phyloP scores from a whole-genome alignment of 1,284 basidiomycete genomes.

The Pyrrhoderma noxium region DNA sequence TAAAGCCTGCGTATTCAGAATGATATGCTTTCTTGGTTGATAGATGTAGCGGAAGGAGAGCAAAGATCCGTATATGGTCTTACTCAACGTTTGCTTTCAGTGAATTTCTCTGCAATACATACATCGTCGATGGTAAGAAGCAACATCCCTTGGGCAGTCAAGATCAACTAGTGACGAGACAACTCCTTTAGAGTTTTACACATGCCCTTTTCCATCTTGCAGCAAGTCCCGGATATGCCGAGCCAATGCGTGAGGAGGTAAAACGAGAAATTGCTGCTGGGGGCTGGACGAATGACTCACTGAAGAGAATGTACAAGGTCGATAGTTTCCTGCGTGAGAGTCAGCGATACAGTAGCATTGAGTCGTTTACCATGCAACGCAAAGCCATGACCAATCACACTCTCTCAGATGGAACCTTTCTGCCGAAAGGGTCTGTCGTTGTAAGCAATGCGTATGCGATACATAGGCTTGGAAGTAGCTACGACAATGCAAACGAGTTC shows the following conservation, averaged over 20 bases:
- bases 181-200: constrained; percentile 27
- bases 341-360: constrained; percentile 24
- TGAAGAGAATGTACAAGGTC: constrained; percentile 38
- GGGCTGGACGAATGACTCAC: constrained; percentile 38
- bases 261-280: constrained; percentile 29
- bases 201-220: constrained; percentile 37
- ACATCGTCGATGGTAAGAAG: constrained; percentile 25
- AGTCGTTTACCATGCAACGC: constrained; percentile 22
- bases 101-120: constrained; percentile 31
- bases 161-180: constrained; percentile 24
- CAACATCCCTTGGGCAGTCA: background rate
- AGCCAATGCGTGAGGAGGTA: constrained; percentile 40
- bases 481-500: constrained; percentile 34
- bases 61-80: constrained; percentile 28
- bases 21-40: constrained; percentile 38
- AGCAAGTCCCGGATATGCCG: constrained; percentile 33
- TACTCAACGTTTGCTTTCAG: constrained; percentile 27
- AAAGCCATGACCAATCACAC: constrained; percentile 30
- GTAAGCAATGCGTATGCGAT: constrained; percentile 35
- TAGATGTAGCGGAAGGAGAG: constrained; percentile 32
- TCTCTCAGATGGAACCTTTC: constrained; percentile 35
- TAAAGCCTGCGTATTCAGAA: constrained; percentile 23
- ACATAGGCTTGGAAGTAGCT: constrained; percentile 36
- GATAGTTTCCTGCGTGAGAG: constrained; percentile 47
- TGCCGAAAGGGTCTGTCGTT: constrained; percentile 38